Evolutionary conservation across 2,329 filamentous ascomycete species (phyloP).

Genomic region (Byssoonygena ceratinophila): DNA sequence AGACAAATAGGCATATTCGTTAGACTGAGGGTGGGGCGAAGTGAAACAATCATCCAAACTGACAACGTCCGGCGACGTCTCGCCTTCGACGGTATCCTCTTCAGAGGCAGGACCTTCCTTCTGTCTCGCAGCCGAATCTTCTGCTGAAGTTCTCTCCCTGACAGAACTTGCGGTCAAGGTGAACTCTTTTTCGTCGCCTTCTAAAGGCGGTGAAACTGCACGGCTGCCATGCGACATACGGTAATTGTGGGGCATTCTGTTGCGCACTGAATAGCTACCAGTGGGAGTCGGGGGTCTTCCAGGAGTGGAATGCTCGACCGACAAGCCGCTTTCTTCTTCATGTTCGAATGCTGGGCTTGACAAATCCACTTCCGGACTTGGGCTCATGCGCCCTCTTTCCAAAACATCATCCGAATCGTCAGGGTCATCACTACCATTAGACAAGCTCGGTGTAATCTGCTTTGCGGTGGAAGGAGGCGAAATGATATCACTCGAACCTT

Average conservation of each 20-base stretch:
- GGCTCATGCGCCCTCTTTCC: constrained; percentile 59
- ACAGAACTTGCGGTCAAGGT: constrained; percentile 87
- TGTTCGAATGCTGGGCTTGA: constrained; percentile 77
- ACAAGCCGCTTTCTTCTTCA: constrained; percentile 41
- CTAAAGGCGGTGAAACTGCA: constrained; percentile 17
- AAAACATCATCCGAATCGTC: constrained; percentile 50
- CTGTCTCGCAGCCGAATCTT: constrained; percentile 17
- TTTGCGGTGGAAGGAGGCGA: constrained; percentile 42
- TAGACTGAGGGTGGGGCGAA: constrained; percentile 18
- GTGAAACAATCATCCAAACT: constrained; percentile 21
- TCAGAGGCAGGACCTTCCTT: not conserved
- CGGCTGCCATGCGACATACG: constrained; percentile 53
- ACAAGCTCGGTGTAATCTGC: constrained; percentile 75
- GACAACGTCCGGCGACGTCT: constrained; percentile 15
- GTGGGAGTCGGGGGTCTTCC: constrained; percentile 10
- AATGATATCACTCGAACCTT: constrained; percentile 46
- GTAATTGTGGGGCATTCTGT: constrained; percentile 40
- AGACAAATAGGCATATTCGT: constrained; percentile 12
- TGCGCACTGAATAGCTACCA: constrained; percentile 10
- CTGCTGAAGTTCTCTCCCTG: constrained; percentile 44
- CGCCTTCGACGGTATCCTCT: not conserved
- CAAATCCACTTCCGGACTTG: constrained; percentile 86
- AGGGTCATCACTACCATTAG: constrained; percentile 47
- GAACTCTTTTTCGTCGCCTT: constrained; percentile 52
- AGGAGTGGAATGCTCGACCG: constrained; percentile 19